Percentiles rank a stretch among this genome's conserved stretches.
Conservation (phyloP, 1,284 basidiomycete species). For the Microbotryomycetes sp. region DNA sequence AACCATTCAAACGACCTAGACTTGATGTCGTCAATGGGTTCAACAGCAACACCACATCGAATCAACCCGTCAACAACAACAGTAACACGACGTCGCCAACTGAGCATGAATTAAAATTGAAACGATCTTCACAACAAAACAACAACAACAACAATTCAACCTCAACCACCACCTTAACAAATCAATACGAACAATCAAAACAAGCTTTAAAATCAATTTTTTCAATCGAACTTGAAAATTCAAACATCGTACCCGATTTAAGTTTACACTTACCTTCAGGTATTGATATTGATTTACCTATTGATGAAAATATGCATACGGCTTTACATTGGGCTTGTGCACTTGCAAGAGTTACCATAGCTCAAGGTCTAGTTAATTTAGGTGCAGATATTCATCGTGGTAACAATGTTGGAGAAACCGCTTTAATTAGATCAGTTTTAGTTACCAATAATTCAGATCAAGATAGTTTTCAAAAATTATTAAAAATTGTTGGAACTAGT, state of each 20-base stretch:
- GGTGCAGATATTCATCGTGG: conserved; percentile 83
- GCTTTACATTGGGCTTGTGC: conserved; percentile 90
- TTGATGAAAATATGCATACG: conserved; percentile 93
- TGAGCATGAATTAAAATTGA: background rate
- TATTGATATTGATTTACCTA: conserved; percentile 67
- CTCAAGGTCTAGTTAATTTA: conserved; percentile 59
- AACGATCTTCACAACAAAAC: background rate
- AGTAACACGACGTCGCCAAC: too few species aligned
- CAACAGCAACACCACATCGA: background rate
- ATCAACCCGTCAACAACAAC: too few species aligned
- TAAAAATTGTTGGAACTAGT: conserved; percentile 55
- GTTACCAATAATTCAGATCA: conserved; percentile 80
- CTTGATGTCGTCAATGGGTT: background rate
- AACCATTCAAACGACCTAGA: background rate
- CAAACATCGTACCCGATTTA: conserved; percentile 11
- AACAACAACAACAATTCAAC: background rate
- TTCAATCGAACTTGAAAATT: conserved; percentile 13
- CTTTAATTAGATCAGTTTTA: conserved; percentile 84
- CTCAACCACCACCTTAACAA: too few species aligned
- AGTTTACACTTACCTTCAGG: conserved; percentile 31
- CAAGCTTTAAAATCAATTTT: conserved; percentile 27
- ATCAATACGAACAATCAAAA: background rate
- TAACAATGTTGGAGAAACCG: conserved; percentile 90
- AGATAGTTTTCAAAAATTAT: conserved; percentile 55
- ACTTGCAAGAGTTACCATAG: conserved; percentile 62